Evolutionary conservation across 805 yeast species (phyloP).

Genomic region (Torulaspora indica): DNA sequence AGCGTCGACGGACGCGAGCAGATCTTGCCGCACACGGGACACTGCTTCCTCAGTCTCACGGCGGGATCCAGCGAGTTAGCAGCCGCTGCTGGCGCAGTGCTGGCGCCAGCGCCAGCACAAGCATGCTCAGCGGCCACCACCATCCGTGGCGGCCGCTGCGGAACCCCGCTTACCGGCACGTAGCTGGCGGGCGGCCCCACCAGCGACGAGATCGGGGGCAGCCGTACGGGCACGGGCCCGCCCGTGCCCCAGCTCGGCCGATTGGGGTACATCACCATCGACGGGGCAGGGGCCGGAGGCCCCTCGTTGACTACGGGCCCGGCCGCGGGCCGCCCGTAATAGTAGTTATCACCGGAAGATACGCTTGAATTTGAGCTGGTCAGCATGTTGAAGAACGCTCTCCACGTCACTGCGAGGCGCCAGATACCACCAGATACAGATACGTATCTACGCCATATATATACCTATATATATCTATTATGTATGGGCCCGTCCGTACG

Average conservation of each 20-base stretch:
- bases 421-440: not conserved
- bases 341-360: not conserved
- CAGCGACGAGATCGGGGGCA: constrained; percentile 15
- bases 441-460: not conserved
- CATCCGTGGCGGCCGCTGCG: constrained; percentile 1
- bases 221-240: constrained; percentile 6
- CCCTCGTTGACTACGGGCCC: not conserved
- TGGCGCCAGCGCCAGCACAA: constrained; percentile 5
- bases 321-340: not conserved
- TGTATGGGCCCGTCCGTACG: too few species aligned
- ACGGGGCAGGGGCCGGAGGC: not conserved
- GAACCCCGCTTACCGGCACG: constrained; percentile 7
- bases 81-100: not conserved
- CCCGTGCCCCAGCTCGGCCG: not conserved
- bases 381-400: too few species aligned
- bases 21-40: constrained; percentile 60
- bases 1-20: constrained; percentile 81
- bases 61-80: constrained; percentile 6
- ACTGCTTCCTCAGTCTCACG: constrained; percentile 36
- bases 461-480: too few species aligned
- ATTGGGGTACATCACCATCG: not conserved
- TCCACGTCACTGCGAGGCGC: too few species aligned
- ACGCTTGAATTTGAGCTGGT: not conserved
- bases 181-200: constrained; percentile 13
- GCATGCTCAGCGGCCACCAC: not conserved